These are phyloP conservation scores for Hyaloperonospora arabidopsidis DNA, from an alignment of 352 stramenopile genomes.

Conservation along the genomic window DNA sequence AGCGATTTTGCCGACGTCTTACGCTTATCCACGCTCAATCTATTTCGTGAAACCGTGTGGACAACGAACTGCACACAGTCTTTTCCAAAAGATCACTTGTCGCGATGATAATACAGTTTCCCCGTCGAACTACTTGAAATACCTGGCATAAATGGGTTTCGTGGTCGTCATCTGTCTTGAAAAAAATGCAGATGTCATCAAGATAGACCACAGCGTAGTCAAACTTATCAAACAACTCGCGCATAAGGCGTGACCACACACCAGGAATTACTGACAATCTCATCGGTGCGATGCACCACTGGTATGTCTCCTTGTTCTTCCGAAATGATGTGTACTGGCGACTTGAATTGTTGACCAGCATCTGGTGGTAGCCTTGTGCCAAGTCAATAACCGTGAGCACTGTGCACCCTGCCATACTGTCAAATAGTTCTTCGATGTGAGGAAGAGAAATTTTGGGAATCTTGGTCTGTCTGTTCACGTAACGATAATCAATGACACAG, in stretches of 20 bases:
- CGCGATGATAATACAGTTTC: neutral
- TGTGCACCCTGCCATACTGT: conserved; percentile 1
- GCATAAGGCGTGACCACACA: neutral
- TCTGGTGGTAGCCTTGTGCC: conserved; percentile 30
- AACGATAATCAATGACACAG: conserved; percentile 17
- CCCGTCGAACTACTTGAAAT: neutral
- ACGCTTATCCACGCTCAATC: conserved; percentile 14
- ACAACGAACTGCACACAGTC: neutral
- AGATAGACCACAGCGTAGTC: neutral
- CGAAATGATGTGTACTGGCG: conserved; percentile 30
- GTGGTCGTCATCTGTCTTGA: neutral
- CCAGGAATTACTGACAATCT: neutral
- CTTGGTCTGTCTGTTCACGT: conserved; percentile 12
- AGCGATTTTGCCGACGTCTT: conserved; percentile 25
- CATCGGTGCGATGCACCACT: neutral
- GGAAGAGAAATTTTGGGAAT: conserved; percentile 11
- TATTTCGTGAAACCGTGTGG: conserved; percentile 6
- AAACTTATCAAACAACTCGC: neutral
- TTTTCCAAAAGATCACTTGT: neutral
- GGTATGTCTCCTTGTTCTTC: conserved; percentile 24
- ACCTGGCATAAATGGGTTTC: neutral
- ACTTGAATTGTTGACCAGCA: conserved; percentile 4
- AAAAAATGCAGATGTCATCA: too few relatives aligned
- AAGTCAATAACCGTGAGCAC: conserved; percentile 24
- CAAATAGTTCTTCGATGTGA: conserved; percentile 15